Percentiles rank a stretch among this genome's conserved stretches.
These are phyloP conservation scores for Linum trigynum DNA, from an alignment of 345 rosid species.

Conservation along the genomic window DNA sequence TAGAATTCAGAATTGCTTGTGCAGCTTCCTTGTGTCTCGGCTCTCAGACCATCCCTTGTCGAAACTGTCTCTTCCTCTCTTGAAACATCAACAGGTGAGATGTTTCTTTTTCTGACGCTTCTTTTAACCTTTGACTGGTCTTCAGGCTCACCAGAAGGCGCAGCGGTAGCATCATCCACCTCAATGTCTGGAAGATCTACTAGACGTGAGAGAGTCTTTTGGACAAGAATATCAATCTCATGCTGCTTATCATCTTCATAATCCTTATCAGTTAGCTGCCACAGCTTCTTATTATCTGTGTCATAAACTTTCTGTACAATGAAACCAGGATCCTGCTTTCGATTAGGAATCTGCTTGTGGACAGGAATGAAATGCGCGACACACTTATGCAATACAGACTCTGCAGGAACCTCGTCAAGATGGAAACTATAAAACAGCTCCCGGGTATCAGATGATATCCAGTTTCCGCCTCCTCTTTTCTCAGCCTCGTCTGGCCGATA, in stretches of 20 bases:
- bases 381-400: conserved; percentile 95
- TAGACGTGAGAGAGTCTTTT: conserved; percentile 52
- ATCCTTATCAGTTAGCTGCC: conserved; percentile 69
- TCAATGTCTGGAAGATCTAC: conserved; percentile 64
- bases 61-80: conserved; percentile 50
- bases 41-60: conserved; percentile 36
- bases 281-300: conserved; percentile 50
- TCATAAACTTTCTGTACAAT: conserved; percentile 82
- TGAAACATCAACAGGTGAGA: conserved; percentile 68
- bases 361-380: conserved; percentile 87
- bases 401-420: conserved; percentile 92
- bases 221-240: conserved; percentile 70
- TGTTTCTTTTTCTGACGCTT: conserved; percentile 33
- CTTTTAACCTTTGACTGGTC: conserved; percentile 40
- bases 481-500: conserved; percentile 98
- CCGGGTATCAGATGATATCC: conserved; percentile 77
- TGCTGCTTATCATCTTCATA: conserved; percentile 64
- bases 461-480: conserved; percentile 83
- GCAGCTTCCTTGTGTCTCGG: conserved; percentile 89
- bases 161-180: conserved; percentile 21
- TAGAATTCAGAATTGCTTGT: conserved; percentile 44
- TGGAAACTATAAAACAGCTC: conserved; percentile 95
- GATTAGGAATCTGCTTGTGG: conserved; percentile 75
- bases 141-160: conserved; percentile 31
- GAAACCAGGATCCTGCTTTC: conserved; percentile 80